Percentiles rank a stretch among this genome's conserved stretches.
phyloP scores from a whole-genome alignment of 1,284 basidiomycete genomes.

The Fomitiporia mediterranea region DNA sequence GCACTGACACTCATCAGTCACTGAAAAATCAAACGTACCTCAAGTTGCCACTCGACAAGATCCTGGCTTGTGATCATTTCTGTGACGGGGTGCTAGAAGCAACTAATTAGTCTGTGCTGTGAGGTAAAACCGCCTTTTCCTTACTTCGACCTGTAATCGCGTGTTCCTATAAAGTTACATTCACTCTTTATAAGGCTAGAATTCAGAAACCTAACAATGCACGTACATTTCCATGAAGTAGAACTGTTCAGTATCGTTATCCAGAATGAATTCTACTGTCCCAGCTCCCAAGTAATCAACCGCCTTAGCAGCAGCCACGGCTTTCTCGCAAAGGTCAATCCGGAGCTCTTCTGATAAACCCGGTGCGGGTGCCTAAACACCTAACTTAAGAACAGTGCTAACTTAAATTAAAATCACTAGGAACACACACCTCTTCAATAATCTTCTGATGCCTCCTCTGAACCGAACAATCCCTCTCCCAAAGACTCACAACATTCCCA shows the following conservation, averaged over 20 bases:
- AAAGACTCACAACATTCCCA: slow-evolving; percentile 80
- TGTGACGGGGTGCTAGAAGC: slow-evolving; percentile 79
- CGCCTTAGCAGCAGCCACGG: slow-evolving; percentile 86
- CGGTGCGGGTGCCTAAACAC: slow-evolving; percentile 78
- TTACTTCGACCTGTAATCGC: slow-evolving; percentile 79
- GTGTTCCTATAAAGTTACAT: slow-evolving; percentile 64
- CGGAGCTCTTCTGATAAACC: slow-evolving; percentile 74
- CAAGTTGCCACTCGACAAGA: slow-evolving; percentile 92
- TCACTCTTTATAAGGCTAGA: slow-evolving; percentile 1
- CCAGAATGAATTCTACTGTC: slow-evolving; percentile 92
- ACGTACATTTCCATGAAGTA: slow-evolving; percentile 92
- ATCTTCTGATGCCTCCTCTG: slow-evolving; percentile 95
- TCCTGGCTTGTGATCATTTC: slow-evolving; percentile 94
- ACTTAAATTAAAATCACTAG: neutral
- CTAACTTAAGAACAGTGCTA: neutral
- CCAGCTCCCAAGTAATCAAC: slow-evolving; percentile 90
- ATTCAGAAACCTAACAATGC: neutral
- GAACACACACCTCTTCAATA: slow-evolving; percentile 68
- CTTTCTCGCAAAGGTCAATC: slow-evolving; percentile 79
- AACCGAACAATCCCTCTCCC: slow-evolving; percentile 93
- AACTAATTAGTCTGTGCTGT: slow-evolving; percentile 3
- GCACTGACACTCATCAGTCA: neutral
- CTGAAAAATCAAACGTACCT: slow-evolving; percentile 38
- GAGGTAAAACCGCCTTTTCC: slow-evolving; percentile 8
- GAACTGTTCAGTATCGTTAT: slow-evolving; percentile 79